Conservation (phyloP, 352 stramenopile species). For the Phytophthora palmivora region DNA sequence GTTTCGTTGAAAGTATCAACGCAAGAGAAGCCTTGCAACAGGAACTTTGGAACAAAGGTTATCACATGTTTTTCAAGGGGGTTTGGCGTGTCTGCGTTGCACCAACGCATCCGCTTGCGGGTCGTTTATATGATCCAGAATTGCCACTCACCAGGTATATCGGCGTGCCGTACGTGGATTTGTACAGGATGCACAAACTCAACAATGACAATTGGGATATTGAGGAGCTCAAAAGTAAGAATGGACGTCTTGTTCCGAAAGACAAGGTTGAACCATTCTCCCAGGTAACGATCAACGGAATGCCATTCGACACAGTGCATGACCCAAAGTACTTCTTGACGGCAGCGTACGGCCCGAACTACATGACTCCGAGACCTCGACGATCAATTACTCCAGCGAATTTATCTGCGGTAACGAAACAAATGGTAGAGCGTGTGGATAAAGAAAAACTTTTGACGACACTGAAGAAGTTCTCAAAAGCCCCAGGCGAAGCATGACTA, state of each 20-base stretch:
- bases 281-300: slow-evolving; percentile 40
- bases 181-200: slow-evolving; percentile 38
- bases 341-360: slow-evolving; percentile 36
- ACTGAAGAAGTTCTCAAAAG: neutral
- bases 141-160: slow-evolving; percentile 12
- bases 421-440: slow-evolving; percentile 2
- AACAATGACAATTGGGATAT: slow-evolving; percentile 27
- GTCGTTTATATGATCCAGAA: slow-evolving; percentile 39
- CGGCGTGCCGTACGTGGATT: slow-evolving; percentile 44
- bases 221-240: slow-evolving; percentile 27
- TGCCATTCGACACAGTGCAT: slow-evolving; percentile 43
- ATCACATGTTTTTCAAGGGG: slow-evolving; percentile 51
- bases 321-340: slow-evolving; percentile 45
- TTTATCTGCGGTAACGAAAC: neutral
- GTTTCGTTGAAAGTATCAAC: slow-evolving; percentile 33
- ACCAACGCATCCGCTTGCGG: slow-evolving; percentile 47
- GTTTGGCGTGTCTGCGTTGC: slow-evolving; percentile 54
- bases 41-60: slow-evolving; percentile 45
- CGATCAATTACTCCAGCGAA: neutral
- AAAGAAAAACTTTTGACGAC: neutral
- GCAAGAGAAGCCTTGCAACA: slow-evolving; percentile 13
- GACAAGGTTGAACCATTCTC: slow-evolving; percentile 35
- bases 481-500: neutral
- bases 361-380: slow-evolving; percentile 39
- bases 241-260: slow-evolving; percentile 8